Evolutionary conservation across 2,329 filamentous ascomycete species (phyloP), one percentile per base, ranked within the genome.

Genomic region (Talaromyces verruculosus): DNA sequence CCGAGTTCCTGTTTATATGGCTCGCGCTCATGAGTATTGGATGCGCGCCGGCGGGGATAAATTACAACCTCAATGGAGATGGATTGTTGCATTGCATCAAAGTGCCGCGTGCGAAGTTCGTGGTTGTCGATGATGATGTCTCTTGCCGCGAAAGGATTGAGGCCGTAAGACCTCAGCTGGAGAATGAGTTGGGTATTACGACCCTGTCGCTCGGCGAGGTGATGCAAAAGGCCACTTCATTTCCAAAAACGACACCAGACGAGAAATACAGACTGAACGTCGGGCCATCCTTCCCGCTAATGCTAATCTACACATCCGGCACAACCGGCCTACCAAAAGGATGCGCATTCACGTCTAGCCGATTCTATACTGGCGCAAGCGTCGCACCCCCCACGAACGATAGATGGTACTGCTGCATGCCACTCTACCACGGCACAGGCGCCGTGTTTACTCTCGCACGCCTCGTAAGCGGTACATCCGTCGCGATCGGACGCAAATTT

Each of bases 301-400:
- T 84, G 35, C 75, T 93, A 28, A 87, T 93, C 70, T 93, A 92
- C 74, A 93, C 91, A 0, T 89, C 88, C 68, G 90, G 90, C 41
- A 93, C 91, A 0, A 93, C 91, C 0, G 91, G 91, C 2, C 76
- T 91, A 69, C 90, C 91, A 11, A 93, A 93, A 75, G 90, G 87
- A 0, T 89, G 88, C 70, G 75, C 83, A 0, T 87, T 91, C 69
- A 85, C 85, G 19, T 82, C 84, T 8, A 76, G 80, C 2, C 81
- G 84, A 53, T 72, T 84, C 5, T 80, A 81, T 58, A 72, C 78
- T 1, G 70, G 71, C 13, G 70, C 78, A 1, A 78, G 81, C 1
- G 57, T 66, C 6, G 74, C 77, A 39, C 71, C 64, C 1, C 73
- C 74, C 0, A 70, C 65, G 8, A 74, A 76, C 1, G 88, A 91